Evolutionary conservation across 202 grass and related monocot genomes (phyloP).

Genomic region (Digitaria exilis): DNA sequence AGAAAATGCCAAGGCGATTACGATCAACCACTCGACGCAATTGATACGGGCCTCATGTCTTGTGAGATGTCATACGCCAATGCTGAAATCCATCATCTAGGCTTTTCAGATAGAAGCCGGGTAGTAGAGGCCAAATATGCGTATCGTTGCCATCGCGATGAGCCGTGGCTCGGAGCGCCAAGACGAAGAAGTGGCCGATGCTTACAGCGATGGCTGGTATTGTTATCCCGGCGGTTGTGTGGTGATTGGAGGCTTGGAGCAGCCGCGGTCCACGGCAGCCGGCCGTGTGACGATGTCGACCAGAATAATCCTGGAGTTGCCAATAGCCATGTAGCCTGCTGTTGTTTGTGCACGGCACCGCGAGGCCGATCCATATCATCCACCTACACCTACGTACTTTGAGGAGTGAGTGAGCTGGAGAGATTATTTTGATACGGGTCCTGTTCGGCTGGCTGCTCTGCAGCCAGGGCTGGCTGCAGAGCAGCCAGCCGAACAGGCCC

Average conservation of each 20-base stretch:
- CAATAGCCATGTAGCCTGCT: too few species aligned
- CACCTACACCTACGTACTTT: too few species aligned
- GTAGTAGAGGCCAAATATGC: not conserved
- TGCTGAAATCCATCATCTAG: not conserved
- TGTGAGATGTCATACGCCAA: not conserved
- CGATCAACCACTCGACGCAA: not conserved
- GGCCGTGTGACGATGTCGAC: not conserved
- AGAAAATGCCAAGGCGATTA: not conserved
- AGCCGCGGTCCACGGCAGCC: not conserved
- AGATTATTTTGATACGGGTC: too few species aligned
- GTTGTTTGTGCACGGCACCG: too few species aligned
- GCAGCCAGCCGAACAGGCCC: too few species aligned
- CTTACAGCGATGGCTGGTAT: not conserved
- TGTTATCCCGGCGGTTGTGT: not conserved
- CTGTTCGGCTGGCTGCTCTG: too few species aligned
- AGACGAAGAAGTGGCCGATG: not conserved
- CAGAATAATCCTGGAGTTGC: not conserved
- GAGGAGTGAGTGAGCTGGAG: too few species aligned
- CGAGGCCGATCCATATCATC: too few species aligned
- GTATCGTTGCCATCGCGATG: not conserved
- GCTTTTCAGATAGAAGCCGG: not conserved
- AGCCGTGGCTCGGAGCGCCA: too few species aligned
- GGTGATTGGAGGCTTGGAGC: conserved; percentile 1
- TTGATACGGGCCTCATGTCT: not conserved
- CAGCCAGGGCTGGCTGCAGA: too few species aligned